These are phyloP conservation scores for Aspergillus bridgeri DNA, from an alignment of 495 filamentous ascomycete genomes.

Conservation along the genomic window DNA sequence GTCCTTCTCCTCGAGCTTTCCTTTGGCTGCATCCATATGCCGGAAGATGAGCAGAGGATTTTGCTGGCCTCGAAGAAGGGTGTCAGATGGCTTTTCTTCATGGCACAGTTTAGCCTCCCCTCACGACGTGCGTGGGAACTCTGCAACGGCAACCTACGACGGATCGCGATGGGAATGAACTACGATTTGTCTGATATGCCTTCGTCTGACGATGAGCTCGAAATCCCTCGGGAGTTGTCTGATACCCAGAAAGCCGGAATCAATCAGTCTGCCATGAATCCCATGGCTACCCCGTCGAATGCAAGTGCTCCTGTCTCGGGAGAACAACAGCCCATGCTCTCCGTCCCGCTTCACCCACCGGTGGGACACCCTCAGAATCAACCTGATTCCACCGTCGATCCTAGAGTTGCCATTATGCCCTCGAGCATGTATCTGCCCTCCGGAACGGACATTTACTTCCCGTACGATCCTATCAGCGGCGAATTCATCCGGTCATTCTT, in stretches of 20 bases:
- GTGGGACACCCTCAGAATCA: background rate
- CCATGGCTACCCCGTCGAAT: background rate
- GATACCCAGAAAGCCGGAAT: background rate
- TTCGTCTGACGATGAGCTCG: slow-evolving; percentile 9
- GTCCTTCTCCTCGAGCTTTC: slow-evolving; percentile 62
- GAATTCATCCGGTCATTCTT: slow-evolving; percentile 48
- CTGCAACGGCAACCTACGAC: slow-evolving; percentile 44
- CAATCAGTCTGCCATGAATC: slow-evolving; percentile 3
- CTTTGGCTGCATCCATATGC: slow-evolving; percentile 53
- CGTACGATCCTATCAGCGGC: slow-evolving; percentile 45
- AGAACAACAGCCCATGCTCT: background rate
- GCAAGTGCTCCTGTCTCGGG: background rate
- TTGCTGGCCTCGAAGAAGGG: slow-evolving; percentile 51
- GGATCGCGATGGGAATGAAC: slow-evolving; percentile 40
- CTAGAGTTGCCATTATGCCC: background rate
- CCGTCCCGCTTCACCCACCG: background rate
- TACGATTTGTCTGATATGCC: slow-evolving; percentile 42
- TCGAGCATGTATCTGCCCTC: slow-evolving; percentile 13
- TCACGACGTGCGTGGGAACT: slow-evolving; percentile 57
- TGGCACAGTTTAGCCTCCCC: slow-evolving; percentile 52
- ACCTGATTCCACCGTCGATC: background rate
- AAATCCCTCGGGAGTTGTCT: slow-evolving; percentile 5
- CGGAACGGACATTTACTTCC: slow-evolving; percentile 34
- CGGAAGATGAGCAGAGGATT: slow-evolving; percentile 45
- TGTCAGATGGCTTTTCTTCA: slow-evolving; percentile 50